These are phyloP conservation scores for Alloascoidea hylecoeti DNA, from an alignment of 805 yeast genomes.

Conservation along the genomic window DNA sequence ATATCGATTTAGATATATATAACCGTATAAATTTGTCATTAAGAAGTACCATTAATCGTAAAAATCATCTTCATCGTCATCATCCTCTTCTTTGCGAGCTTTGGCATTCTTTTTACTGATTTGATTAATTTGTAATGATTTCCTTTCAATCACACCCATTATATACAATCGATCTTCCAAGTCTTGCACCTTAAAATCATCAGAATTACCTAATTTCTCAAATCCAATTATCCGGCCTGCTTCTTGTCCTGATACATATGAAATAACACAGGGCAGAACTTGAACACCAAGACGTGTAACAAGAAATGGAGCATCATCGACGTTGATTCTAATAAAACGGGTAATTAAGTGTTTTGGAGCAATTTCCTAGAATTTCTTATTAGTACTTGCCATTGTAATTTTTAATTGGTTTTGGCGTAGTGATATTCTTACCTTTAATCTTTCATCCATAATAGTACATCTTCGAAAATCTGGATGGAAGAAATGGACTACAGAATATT, in stretches of 20 bases:
- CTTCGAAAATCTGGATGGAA: conserved; percentile 44
- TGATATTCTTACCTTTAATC: conserved; percentile 12
- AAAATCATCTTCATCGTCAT: conserved; percentile 1
- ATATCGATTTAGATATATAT: too few species aligned
- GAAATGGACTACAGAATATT: conserved; percentile 42
- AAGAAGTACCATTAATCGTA: too few species aligned
- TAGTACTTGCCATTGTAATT: too few species aligned
- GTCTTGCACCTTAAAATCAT: conserved; percentile 29
- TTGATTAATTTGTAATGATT: neutral
- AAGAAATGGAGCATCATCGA: conserved; percentile 57
- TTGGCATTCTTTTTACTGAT: neutral
- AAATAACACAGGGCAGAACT: conserved; percentile 57
- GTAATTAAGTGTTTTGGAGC: conserved; percentile 46
- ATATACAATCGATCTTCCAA: conserved; percentile 26
- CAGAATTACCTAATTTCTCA: conserved; percentile 34
- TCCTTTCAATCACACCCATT: neutral
- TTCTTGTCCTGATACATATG: conserved; percentile 49
- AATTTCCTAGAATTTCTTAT: conserved; percentile 21
- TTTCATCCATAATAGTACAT: conserved; percentile 44
- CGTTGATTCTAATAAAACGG: conserved; percentile 39
- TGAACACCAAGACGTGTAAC: conserved; percentile 48
- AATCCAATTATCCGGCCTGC: conserved; percentile 53
- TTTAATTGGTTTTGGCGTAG: neutral
- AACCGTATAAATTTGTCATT: too few species aligned
- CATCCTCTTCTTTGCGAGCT: neutral